Evolutionary conservation across 2,329 filamentous ascomycete species (phyloP), one percentile per base, ranked within the genome.

Genomic region (Xylariaceae sp.): DNA sequence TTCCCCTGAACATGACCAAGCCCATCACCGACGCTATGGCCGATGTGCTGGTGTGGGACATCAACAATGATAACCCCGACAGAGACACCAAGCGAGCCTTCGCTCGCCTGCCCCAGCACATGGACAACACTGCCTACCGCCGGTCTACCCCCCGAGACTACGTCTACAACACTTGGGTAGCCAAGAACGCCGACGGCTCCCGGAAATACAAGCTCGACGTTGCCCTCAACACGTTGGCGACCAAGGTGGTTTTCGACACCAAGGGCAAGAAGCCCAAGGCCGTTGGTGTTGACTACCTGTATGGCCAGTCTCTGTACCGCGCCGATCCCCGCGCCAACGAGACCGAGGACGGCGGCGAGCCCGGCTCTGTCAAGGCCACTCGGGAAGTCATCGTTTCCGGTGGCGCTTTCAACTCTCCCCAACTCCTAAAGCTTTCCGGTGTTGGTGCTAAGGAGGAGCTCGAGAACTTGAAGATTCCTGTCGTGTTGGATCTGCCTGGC

Each of bases 171-270:
- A 47, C 58, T 4, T 56, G 55, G 13, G 61, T 59, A 2, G 62
- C 63, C 2, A 63, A 46, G 21, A 63, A 64, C 42, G 21, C 49
- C 2, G 72, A 81, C 54, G 80, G 80, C 29, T 73, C 71, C 39
- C 76, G 77, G 63, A 76, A 70, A 57, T 84, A 83, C 64, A 77
- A 75, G 41, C 76, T 85, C 1, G 79, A 83, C 54, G 72, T 85
- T 49, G 72, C 74, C 43, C 73, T 78, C 18, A 71, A 78, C 63
- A 71, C 68, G 47, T 68, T 74, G 36, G 76, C 73, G 12, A 77
- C 75, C 37, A 76, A 74, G 60, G 64, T 78, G 29, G 62, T 62
- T 19, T 78, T 79, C 51, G 70, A 78, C 51, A 65, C 68, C 37
- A 62, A 61, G 5, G 67, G 58, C 3, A 56, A 51, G 8, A 68